Base-by-base conservation (phyloP, 768 basidiomycete species). In the Boletales sp. region DNA sequence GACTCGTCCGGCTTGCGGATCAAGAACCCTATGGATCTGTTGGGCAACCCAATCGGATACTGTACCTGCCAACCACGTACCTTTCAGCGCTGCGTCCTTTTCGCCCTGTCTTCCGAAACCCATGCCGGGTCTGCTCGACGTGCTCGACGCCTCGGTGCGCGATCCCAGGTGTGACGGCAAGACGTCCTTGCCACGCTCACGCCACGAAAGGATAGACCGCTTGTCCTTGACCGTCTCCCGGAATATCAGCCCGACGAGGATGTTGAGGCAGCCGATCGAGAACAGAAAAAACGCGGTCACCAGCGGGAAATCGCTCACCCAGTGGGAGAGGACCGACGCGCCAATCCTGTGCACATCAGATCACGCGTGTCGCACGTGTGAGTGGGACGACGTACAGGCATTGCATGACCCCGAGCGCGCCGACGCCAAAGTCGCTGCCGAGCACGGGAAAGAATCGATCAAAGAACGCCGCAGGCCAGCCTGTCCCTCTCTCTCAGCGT, bases 391-490 rank as follows among this genome's bases (percentile, higher is more conserved):
- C 84, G 62, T 64, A 88, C 84, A 94, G 74, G 72, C 82, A 81
- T 70, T 95, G 87, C 72, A 94, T 87, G 50, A 91, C 81, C 15
- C 94, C 94, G 15, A 95, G 77, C 17, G 90, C 81, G 35, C 93
- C 94, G 14, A 94, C 75, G 40, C 94, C 93, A 64, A 94, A 94
- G 46, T 81, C 74, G 9, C 75, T 75, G 15, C 94, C 93, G n/a
- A 97, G 81, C 40, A 95, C 86, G 29, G 94, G 94, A 72, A 95
- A 87, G 73, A 81, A 94, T n/a, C 80, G 80, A 57, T 87, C 82
- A 69, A 95, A 94, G 75, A 92, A 87, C 12, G 69, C 60, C 40
- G 75, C 69, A 10, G 91, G 91, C 84, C 90, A 87, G 59, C 84
- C 81, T 61, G 6, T 29, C 12, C 30, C 15, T n/a, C 18, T 0